These are phyloP conservation scores for Zygosaccharomyces kombuchaensis DNA, from an alignment of 805 yeast species.

Conservation along the genomic window DNA sequence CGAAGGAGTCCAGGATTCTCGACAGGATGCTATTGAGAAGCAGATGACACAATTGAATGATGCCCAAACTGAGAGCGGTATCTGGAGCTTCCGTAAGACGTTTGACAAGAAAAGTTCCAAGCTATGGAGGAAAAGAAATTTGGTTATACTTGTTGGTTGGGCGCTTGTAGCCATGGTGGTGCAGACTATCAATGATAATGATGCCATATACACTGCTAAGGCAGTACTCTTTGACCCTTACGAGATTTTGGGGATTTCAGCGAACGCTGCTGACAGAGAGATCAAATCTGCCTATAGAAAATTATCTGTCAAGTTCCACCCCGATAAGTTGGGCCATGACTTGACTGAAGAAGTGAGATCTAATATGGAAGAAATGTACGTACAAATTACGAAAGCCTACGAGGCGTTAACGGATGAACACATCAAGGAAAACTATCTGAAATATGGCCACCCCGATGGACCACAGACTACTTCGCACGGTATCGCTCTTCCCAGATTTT, in stretches of 20 bases:
- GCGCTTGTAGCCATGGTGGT: slow-evolving; percentile 42
- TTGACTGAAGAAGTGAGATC: slow-evolving; percentile 51
- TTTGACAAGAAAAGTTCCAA: slow-evolving; percentile 21
- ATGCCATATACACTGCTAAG: slow-evolving; percentile 44
- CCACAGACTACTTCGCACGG: slow-evolving; percentile 89
- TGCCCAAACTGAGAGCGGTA: slow-evolving; percentile 18
- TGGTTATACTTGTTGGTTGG: slow-evolving; percentile 56
- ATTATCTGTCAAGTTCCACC: slow-evolving; percentile 84
- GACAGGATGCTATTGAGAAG: slow-evolving; percentile 9
- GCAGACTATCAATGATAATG: slow-evolving; percentile 37
- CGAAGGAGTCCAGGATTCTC: slow-evolving; percentile 4
- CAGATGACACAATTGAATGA: slow-evolving; percentile 19
- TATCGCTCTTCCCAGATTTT: slow-evolving; percentile 87
- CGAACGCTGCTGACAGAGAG: slow-evolving; percentile 66
- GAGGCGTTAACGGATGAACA: slow-evolving; percentile 90
- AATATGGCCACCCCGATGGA: slow-evolving; percentile 97
- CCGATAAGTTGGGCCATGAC: slow-evolving; percentile 76
- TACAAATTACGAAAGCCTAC: slow-evolving; percentile 84
- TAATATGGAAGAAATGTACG: slow-evolving; percentile 69
- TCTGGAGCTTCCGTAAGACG: slow-evolving; percentile 23
- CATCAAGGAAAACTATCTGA: slow-evolving; percentile 72
- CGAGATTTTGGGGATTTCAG: slow-evolving; percentile 70
- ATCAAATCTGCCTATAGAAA: slow-evolving; percentile 81
- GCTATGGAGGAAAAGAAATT: slow-evolving; percentile 18
- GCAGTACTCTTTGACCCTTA: slow-evolving; percentile 75